Evolutionary conservation across 2,329 filamentous ascomycete species (phyloP), one percentile per base, ranked within the genome.

Genomic region (Lecanicillium sp.): DNA sequence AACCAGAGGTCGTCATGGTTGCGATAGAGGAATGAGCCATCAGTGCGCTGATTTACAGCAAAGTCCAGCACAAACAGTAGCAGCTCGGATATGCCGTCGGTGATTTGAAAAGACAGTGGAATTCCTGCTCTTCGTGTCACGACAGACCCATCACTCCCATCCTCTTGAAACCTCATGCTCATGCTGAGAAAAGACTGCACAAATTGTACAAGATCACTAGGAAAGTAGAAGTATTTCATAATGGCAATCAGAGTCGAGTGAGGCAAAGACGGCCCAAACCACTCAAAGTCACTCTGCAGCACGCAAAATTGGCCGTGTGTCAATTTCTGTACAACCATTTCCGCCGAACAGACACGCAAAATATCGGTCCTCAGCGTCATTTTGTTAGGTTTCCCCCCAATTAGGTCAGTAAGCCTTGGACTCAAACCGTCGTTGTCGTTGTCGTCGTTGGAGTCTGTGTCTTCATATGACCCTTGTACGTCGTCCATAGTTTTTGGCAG

Each of bases 1-100:
- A 80, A 71, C 75, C 76, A 81, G 44, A 80, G 69, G 50, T 81
- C 77, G 48, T 82, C 78, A 45, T 80, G 73, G 29, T 80, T 60
- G 7, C 77, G 70, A 46, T 77, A 77, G 25, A 81, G 58, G 17
- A 67, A 63, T 2, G 60, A 58, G 0, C 74, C 74, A 12, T 63
- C 47, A 1, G 75, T 71, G 11, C 58, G 56, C 44, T 70, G 67
- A 43, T 80, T 80, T 42, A 81, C 68, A 0, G 75, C 67, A 47
- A 73, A 78, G 48, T 81, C 78, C 50, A 81, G 65, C 45, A 70
- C 74, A 51, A 80, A 81, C 1, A 83, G 60, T 16, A 80, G 56
- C 0, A 64, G 54, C 53, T 82, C 78, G 5, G 73, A 70, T 29
- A 80, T 65, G 11, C 71, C 59, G 41, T 73, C 67, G 12, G 71